phyloP scores from a whole-genome alignment of 2,329 filamentous ascomycete species.

The Fusarium musae region DNA sequence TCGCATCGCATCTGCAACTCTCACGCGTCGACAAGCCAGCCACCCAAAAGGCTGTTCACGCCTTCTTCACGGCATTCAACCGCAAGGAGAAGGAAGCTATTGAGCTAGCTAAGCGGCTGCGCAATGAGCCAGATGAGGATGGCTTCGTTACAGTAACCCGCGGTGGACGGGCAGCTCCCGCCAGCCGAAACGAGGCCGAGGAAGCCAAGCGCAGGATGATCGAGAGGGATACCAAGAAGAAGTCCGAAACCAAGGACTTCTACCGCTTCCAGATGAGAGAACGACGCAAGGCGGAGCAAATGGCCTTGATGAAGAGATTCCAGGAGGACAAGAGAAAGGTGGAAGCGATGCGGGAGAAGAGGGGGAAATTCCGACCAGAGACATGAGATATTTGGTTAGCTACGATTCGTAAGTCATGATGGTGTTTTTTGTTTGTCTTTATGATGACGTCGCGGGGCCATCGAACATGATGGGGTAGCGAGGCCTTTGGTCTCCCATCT shows the following conservation, averaged over 20 bases:
- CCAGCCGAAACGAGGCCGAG: conserved; percentile 76
- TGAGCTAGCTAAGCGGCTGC: conserved; percentile 70
- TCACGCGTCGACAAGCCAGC: conserved; percentile 74
- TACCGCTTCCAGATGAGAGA: conserved; percentile 87
- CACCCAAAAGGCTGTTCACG: conserved; percentile 81
- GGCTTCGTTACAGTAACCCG: conserved; percentile 93
- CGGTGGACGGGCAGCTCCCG: conserved; percentile 79
- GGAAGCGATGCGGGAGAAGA: conserved; percentile 74
- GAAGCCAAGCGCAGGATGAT: conserved; percentile 68
- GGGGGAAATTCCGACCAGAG: conserved; percentile 69
- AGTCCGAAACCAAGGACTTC: conserved; percentile 75
- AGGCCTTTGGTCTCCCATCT: conserved; percentile 43
- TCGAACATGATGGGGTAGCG: conserved; percentile 48
- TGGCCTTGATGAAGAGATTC: conserved; percentile 75
- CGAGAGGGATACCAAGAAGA: conserved; percentile 72
- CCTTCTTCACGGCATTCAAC: conserved; percentile 87
- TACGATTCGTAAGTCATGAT: conserved; percentile 26
- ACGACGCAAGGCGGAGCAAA: conserved; percentile 79
- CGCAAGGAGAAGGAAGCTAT: conserved; percentile 72
- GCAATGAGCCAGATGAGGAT: conserved; percentile 89
- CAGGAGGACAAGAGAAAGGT: conserved; percentile 80
- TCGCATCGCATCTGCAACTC: conserved; percentile 75
- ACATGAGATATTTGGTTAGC: conserved; percentile 45
- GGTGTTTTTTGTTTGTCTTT: conserved; percentile 19
- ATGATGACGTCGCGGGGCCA: conserved; percentile 68